A percentile compares a stretch with the other conserved stretches of the same genome.
phyloP scores from a whole-genome alignment of 805 yeast species.

The Isabelozyma heimii region DNA sequence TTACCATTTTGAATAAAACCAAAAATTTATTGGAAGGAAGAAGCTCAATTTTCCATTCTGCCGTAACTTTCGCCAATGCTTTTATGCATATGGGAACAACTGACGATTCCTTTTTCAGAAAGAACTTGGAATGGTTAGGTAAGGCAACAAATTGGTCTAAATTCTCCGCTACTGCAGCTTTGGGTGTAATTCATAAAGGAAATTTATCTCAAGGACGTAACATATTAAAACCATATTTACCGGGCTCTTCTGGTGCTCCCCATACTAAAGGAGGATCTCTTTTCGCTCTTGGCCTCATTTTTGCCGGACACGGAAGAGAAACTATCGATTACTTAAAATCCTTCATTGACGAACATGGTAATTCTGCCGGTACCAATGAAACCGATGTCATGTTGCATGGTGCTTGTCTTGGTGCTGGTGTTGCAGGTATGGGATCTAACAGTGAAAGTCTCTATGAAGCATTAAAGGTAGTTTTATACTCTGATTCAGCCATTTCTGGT shows the following conservation, averaged over 20 bases:
- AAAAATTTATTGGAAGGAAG: slow-evolving; percentile 84
- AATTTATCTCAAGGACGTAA: slow-evolving; percentile 87
- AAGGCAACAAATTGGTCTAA: slow-evolving; percentile 99
- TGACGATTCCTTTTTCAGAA: slow-evolving; percentile 86
- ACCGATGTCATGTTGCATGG: slow-evolving; percentile 89
- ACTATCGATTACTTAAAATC: slow-evolving; percentile 74
- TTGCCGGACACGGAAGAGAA: slow-evolving; percentile 95
- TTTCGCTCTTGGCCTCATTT: slow-evolving; percentile 88
- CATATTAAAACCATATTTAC: slow-evolving; percentile 85
- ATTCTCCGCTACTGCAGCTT: slow-evolving; percentile 95
- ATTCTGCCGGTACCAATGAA: slow-evolving; percentile 63
- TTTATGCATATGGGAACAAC: slow-evolving; percentile 96
- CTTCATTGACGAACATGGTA: slow-evolving; percentile 64
- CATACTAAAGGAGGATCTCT: slow-evolving; percentile 95
- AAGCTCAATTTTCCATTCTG: slow-evolving; percentile 91
- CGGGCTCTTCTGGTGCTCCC: slow-evolving; percentile 74
- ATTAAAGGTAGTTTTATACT: slow-evolving; percentile 75
- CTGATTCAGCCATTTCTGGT: slow-evolving; percentile 91
- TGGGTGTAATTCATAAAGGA: slow-evolving; percentile 96
- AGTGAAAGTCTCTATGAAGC: slow-evolving; percentile 74
- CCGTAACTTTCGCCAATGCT: slow-evolving; percentile 91
- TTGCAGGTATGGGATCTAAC: slow-evolving; percentile 93
- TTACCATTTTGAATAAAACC: slow-evolving; percentile 75
- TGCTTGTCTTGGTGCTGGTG: slow-evolving; percentile 92
- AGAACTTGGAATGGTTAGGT: slow-evolving; percentile 92